Base-by-base conservation (phyloP, 1,284 basidiomycete species). In the Irpex rosettiformis region DNA sequence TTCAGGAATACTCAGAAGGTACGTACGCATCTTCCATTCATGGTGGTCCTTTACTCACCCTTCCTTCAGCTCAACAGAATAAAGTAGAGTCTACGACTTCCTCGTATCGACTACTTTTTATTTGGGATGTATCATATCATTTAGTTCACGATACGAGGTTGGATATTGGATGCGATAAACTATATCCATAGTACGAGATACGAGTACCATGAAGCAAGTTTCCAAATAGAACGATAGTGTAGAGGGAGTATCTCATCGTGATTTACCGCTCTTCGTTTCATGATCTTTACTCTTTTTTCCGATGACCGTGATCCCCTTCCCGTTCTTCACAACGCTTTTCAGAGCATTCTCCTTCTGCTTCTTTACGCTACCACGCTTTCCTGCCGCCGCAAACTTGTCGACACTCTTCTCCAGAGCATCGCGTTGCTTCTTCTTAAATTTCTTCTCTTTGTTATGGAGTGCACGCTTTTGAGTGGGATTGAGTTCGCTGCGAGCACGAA, bases 301-400 rank as follows among this genome's bases (percentile, higher is more conserved):
- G 54, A 96, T 84, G 28, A 96, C 86, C 0, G 93, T 95, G 33
- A 93, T 85, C 0, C 94, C 93, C 70, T 89, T 93, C 1, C 94
- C 93, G 55, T 76, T 82, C 76, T 93, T 94, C 55, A 95, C 87
- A 18, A 95, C 77, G 60, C 80, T 87, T 70, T 86, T 83, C 62
- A 95, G 73, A 16, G 92, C 93, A 28, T 82, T 84, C 63, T 91
- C 84, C 73, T 95, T 96, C 73, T 95, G 87, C 66, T 85, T 88
- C 71, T 89, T 92, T 25, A 84, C 80, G 40, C 77, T 76, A 54
- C 78, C 80, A 18, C 43, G 18, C n/a, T 24, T 47, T 11, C 43
- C 43, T 55, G 73, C 64, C 58, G 75, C 82, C 25, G 84, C 80
- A 66, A 85, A 85, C 71, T 88, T 87, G 69, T 87, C 83, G 10